Percentiles rank a stretch among this genome's conserved stretches.
These are phyloP conservation scores for Lyophyllum atratum DNA, from an alignment of 768 basidiomycete species.

Conservation along the genomic window DNA sequence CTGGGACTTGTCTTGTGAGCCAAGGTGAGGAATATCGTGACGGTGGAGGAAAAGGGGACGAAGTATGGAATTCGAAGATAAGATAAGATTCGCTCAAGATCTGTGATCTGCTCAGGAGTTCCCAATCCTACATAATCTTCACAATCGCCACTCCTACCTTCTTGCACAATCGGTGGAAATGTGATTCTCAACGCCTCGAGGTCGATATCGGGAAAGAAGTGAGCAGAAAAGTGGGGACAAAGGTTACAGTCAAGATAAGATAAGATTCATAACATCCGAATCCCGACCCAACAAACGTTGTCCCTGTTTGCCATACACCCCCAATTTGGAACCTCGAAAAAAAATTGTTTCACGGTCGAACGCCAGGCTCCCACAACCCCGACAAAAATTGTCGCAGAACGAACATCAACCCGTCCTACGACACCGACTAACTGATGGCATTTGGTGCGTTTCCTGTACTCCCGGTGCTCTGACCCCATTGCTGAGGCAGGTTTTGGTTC, in stretches of 20 bases:
- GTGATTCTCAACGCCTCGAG: too few relatives aligned
- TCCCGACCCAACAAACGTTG: slow-evolving; percentile 2
- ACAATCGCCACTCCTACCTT: too few relatives aligned
- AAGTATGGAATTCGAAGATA: background rate
- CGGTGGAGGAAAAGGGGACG: too few relatives aligned
- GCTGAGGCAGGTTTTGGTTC: background rate
- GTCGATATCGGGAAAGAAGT: too few relatives aligned
- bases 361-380: slow-evolving; percentile 4
- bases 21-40: too few relatives aligned
- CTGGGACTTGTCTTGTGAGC: too few relatives aligned
- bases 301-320: slow-evolving; percentile 9
- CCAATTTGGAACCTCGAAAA: slow-evolving; percentile 22
- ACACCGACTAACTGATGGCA: slow-evolving; percentile 24
- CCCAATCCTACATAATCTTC: too few relatives aligned
- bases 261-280: background rate
- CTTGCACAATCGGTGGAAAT: too few relatives aligned
- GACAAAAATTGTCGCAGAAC: slow-evolving; percentile 3
- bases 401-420: slow-evolving; percentile 1
- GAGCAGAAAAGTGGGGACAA: background rate
- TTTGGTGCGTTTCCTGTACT: slow-evolving; percentile 18
- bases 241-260: slow-evolving; percentile 3
- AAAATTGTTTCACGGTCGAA: slow-evolving; percentile 12
- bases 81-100: background rate
- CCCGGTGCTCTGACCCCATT: background rate
- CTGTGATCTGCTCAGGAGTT: background rate